Conservation (phyloP, 2,329 filamentous ascomycete species). For the Fusarium redolens region DNA sequence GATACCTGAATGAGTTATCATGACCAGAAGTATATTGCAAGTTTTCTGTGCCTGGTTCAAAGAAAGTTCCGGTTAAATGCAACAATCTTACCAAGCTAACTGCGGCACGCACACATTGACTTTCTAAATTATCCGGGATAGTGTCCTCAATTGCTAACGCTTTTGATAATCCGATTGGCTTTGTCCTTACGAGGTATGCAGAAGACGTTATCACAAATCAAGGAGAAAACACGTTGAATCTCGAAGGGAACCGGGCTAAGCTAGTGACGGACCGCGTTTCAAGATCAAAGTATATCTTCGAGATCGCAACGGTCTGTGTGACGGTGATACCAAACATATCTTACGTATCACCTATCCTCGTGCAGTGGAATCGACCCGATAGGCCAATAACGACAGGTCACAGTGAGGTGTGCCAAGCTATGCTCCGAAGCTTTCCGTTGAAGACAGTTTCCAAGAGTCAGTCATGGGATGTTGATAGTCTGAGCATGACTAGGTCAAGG, state of each 20-base stretch:
- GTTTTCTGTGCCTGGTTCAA: not conserved
- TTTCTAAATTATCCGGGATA: not conserved
- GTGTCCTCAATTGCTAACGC: not conserved
- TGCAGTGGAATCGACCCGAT: constrained; percentile 19
- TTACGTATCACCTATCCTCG: not conserved
- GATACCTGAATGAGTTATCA: not conserved
- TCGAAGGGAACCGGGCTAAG: not conserved
- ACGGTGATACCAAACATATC: not conserved
- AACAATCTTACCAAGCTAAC: not conserved
- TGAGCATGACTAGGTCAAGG: constrained; percentile 11
- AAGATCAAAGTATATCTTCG: constrained; percentile 12
- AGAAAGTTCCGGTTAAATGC: not conserved
- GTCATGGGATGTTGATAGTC: not conserved
- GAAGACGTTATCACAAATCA: not conserved
- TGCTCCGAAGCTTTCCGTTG: not conserved
- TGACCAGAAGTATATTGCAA: not conserved
- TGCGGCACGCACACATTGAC: not conserved
- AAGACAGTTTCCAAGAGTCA: constrained; percentile 1
- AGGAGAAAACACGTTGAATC: not conserved
- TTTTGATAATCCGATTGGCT: not conserved
- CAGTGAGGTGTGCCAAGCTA: not conserved
- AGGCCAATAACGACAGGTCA: not conserved
- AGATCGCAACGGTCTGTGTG: constrained; percentile 2
- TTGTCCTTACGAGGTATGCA: not conserved
- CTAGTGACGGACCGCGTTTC: constrained; percentile 7